A percentile compares a stretch with the other conserved stretches of the same genome.
Evolutionary conservation across 148 eudicot genomes (phyloP).

Genomic region (Rhododendron henanense): DNA sequence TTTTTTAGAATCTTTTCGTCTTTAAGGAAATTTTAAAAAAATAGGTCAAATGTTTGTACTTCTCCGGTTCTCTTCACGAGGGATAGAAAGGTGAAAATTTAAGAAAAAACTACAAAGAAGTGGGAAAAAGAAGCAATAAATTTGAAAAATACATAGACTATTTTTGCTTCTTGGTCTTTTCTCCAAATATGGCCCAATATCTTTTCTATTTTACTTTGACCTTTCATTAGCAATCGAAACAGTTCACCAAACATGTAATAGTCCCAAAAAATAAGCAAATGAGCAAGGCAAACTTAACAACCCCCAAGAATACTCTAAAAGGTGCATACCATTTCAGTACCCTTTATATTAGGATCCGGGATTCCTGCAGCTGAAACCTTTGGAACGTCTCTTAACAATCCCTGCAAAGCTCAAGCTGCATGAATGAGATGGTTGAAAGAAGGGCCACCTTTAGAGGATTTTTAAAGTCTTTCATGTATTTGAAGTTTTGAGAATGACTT

Average conservation of each 20-base stretch:
- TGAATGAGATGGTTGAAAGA: slow-evolving; percentile 6
- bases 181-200: background rate
- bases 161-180: background rate
- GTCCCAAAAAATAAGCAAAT: background rate
- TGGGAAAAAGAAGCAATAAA: background rate
- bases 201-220: background rate
- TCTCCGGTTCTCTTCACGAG: background rate
- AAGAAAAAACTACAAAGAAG: background rate
- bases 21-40: background rate
- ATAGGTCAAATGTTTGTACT: background rate
- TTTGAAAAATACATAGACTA: background rate
- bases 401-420: slow-evolving; percentile 28
- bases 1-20: background rate
- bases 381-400: slow-evolving; percentile 37
- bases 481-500: background rate
- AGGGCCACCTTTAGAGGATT: background rate
- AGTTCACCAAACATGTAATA: background rate
- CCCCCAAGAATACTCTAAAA: background rate
- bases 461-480: background rate
- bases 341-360: slow-evolving; percentile 25
- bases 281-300: background rate
- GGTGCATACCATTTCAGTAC: slow-evolving; percentile 16
- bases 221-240: background rate
- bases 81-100: background rate
- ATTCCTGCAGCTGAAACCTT: slow-evolving; percentile 23